Evolutionary conservation across 352 stramenopile species (phyloP), one percentile per base, ranked within the genome.

Genomic region (Globisporangium uncinulatum): DNA sequence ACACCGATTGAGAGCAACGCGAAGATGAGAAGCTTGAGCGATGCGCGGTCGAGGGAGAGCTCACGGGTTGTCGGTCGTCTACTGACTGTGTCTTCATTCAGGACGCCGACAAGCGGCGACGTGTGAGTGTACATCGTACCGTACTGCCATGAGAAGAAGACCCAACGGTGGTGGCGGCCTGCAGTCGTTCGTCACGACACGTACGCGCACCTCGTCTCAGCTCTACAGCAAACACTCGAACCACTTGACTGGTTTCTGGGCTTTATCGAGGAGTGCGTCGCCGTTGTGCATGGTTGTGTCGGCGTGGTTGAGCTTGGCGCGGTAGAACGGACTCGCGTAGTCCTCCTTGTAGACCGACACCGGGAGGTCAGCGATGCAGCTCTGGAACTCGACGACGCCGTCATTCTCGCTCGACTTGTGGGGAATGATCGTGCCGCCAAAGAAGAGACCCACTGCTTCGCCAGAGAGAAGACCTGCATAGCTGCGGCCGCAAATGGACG

Each of bases 241-340:
- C 79, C 79, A 90, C 54, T 87, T 88, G 14, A 83, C 50, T 0
- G 79, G 79, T 56, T 81, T 88, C 55, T 83, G 70, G 5, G 71
- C 55, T 0, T 65, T 59, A 43, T 70, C 66, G 34, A 79, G 79
- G 42, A 77, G 69, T 0, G 69, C 75, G 43, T 88, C 79, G 17
- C 77, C 77, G 52, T 84, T 68, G 48, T 71, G 79, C 58, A 88
- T 83, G 3, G 75, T 69, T 6, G 71, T 83, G 53, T 90, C 79
- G n/a, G 67, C 61, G 55, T 90, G 77, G 61, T 88, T 90, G 54
- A 90, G 63, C 52, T 66, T 57, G 24, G 77, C 78, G 49, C 77
- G 57, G 62, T 90, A 90, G 59, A 84, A 82, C 29, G 60, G 60
- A 31, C 68, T 66, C 1, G 14, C 52, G 62, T 86, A 89, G 34